Evolutionary conservation across 306 rosid genomes (phyloP), one percentile per base, ranked within the genome.

Genomic region (Lathyrus sativus): DNA sequence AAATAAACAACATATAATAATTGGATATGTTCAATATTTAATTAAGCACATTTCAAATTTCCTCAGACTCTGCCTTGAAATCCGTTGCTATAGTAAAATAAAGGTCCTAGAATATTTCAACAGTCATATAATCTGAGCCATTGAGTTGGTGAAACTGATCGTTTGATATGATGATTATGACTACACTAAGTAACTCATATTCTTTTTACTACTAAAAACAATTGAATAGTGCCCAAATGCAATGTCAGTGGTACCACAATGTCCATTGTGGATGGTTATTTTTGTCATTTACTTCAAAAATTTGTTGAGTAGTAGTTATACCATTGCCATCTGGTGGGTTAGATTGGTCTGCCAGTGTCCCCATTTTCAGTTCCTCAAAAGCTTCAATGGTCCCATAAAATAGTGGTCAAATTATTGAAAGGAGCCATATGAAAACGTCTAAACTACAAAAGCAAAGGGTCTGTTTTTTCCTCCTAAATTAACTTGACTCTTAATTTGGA

Each of bases 181-280:
- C 66, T 14, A 19, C 84, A 60, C 51, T 75, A 80, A 75, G 80
- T 26, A 75, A 80, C 53, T 65, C 62, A 75, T 80, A 78, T 82
- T 71, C 78, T 31, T 5, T 26, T 57, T 66, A 65, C 26, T 39
- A 60, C 42, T 6, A 13, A 70, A 48, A 58, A 38, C 18, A 72
- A 13, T 15, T 60, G 13, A 81, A 70, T 29, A 76, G 15, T 7
- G 26, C 15, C 15, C 42, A 8, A 29, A 14, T 61, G 11, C 33
- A 66, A 60, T 61, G 78, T 31, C 63, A 53, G 71, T 60, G 63
- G 74, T 80, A 71, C 72, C 80, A 70, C 70, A 9, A 13, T 39
- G 51, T 48, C 43, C 54, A 67, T 9, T 63, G 11, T 72, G 54
- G 12, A 54, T 80, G 80, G 80, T 43, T 66, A 26, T 44, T 71